Percentiles rank a stretch among this genome's conserved stretches.
These are phyloP conservation scores for Leccinum arenicola DNA, from an alignment of 768 basidiomycete species.

Conservation along the genomic window DNA sequence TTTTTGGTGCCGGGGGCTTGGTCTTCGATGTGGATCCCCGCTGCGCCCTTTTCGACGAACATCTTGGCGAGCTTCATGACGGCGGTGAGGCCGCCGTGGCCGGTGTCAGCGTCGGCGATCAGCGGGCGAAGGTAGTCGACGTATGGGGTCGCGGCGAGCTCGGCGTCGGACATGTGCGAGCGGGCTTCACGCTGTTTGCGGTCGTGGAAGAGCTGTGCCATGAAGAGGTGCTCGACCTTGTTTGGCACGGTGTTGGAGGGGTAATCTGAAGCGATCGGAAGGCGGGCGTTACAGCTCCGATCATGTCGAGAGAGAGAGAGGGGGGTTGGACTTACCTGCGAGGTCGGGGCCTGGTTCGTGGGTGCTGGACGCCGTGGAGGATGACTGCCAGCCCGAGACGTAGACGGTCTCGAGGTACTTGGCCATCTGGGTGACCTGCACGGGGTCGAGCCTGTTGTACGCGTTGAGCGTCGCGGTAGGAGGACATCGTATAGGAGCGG, in stretches of 20 bases:
- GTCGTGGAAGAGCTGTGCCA: slow-evolving; percentile 98
- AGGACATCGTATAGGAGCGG: not conserved
- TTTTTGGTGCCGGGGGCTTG: slow-evolving; percentile 98
- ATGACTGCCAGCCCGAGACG: slow-evolving; percentile 95
- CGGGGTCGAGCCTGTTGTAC: slow-evolving; percentile 84
- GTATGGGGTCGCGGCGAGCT: slow-evolving; percentile 64
- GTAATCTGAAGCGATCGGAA: slow-evolving; percentile 59
- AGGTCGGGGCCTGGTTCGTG: slow-evolving; percentile 99
- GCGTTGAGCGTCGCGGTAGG: not conserved
- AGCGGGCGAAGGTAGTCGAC: slow-evolving; percentile 94
- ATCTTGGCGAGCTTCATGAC: slow-evolving; percentile 98
- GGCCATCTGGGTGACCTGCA: slow-evolving; percentile 99
- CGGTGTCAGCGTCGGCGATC: slow-evolving; percentile 96
- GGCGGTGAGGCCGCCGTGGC: slow-evolving; percentile 96
- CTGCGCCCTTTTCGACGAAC: slow-evolving; percentile 98
- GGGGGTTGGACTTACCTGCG: slow-evolving; percentile 56
- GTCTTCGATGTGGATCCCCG: slow-evolving; percentile 97
- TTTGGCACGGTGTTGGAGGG: slow-evolving; percentile 98
- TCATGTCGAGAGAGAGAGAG: not conserved
- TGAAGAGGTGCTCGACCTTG: slow-evolving; percentile 98
- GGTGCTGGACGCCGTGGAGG: slow-evolving; percentile 88
- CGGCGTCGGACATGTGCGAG: slow-evolving; percentile 62
- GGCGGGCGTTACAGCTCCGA: not conserved
- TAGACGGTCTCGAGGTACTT: slow-evolving; percentile 98
- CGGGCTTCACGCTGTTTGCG: slow-evolving; percentile 90